Evolutionary conservation across 2,329 filamentous ascomycete genomes (phyloP), one percentile per base, ranked within the genome.

Genomic region (Fusarium neocosmosporiellum): DNA sequence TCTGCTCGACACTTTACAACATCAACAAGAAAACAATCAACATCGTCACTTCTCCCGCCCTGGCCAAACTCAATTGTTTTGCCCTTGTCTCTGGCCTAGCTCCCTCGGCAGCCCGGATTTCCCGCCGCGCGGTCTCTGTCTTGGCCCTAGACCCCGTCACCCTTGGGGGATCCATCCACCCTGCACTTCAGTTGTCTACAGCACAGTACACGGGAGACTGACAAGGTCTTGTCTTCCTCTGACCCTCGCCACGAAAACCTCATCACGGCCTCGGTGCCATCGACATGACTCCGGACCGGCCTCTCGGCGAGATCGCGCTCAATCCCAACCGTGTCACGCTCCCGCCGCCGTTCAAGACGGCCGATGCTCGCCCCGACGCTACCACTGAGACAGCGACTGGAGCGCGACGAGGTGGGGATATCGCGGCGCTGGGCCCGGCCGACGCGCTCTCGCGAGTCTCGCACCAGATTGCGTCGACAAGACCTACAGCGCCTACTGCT

Each of bases 371-470:
- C 24, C 67, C 50, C 33, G 61, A 43, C 71, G 69, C 63, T 66
- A 71, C 46, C 33, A 48, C 67, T 58, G 67, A 69, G 63, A 74
- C 59, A 63, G 62, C 58, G 55, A 61, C 67, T 57, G 64, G 59
- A 74, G 66, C 75, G 71, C 75, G 75, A 75, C 67, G 55, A 59
- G 70, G 76, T 73, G 77, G 76, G 75, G 73, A 77, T 75, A 65
- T 70, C 68, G 77, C 75, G 67, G 73, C 77, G 61, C 71, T 68
- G 67, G 69, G 63, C 64, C 68, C 66, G 58, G 64, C 66, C 70
- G 74, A 77, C 76, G 72, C 76, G 71, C 59, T 73, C 67, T 75
- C 73, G 69, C 75, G 71, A 70, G 68, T 65, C 69, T 76, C 69
- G 48, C 72, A 69, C 71, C 67, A 68, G 66, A 76, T 69, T 68